Evolutionary conservation across 495 filamentous ascomycete genomes (phyloP), one percentile per base, ranked within the genome.

Genomic region (Penicillium steckii): DNA sequence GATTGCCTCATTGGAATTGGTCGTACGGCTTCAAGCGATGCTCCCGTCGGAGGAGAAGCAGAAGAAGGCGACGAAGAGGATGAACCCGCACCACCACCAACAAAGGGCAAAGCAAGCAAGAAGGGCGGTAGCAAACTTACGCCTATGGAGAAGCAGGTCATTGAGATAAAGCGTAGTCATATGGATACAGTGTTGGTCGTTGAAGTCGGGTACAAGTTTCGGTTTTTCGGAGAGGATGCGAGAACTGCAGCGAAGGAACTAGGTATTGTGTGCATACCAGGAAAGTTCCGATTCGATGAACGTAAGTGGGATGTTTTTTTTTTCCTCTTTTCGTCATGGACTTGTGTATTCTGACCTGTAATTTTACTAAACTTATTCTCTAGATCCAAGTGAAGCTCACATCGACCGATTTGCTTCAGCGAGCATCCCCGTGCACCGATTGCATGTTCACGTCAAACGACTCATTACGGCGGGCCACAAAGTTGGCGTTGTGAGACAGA

Each of bases 141-240:
- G 4, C 94, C 94, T 0, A 85, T 99, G 85, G 94, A 96, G 65
- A 84, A 87, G 42, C 94, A 97, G 57, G 84, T 95, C 29, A 78
- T 98, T 12, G 90, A 96, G 17, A 95, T 98, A 59, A 98, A 98
- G 73, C 79, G 84, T 48, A 89, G 92, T 55, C 81, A 97, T 65
- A 85, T 91, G 76, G 92, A 96, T 60, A 93, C 92, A 0, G 50
- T 97, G 8, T 70, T 99, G 32, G 83, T 96, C 3, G 83, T 97
- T 17, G 91, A 99, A 61, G 94, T 99, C 4, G 94, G 94, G 23
- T 99, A 99, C 67, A 99, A 99, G 67, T 99, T 94, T 74, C 82
- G 86, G 35, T 96, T 99, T 75, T 96, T 95, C 61, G 94, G 95
- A n/a, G 93, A 97, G 61, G 94, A 99, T 75, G 94, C 94, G 5